phyloP scores from a whole-genome alignment of 495 filamentous ascomycete species.

The Neurospora sp. region DNA sequence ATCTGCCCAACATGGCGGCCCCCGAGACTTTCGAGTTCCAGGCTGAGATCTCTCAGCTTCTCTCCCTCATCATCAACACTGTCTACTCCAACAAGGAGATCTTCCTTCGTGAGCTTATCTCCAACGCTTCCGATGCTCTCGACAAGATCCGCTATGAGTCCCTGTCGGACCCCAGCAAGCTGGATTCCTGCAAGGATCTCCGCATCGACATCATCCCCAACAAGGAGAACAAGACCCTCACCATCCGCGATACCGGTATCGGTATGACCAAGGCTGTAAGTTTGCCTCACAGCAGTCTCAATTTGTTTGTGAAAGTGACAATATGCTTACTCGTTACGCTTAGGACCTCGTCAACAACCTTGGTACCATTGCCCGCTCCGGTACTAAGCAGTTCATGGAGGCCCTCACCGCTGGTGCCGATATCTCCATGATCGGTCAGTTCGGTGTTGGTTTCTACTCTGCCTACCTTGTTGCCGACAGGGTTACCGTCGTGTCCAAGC shows the following conservation, averaged over 20 bases:
- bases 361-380: constrained; percentile 96
- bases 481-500: constrained; percentile 91
- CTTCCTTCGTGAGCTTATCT: constrained; percentile 95
- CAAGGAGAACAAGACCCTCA: constrained; percentile 93
- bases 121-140: constrained; percentile 94
- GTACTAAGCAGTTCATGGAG: constrained; percentile 99
- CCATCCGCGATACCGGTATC: constrained; percentile 94
- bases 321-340: constrained; percentile 12
- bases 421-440: constrained; percentile 99
- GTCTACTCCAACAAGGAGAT: constrained; percentile 99
- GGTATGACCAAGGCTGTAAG: constrained; percentile 99
- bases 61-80: constrained; percentile 99
- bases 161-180: constrained; percentile 91
- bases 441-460: constrained; percentile 99
- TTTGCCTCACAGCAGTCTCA: constrained; percentile 15
- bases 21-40: constrained; percentile 96
- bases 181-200: constrained; percentile 93
- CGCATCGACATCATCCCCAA: constrained; percentile 96
- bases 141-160: constrained; percentile 99
- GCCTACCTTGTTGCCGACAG: constrained; percentile 97
- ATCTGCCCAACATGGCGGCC: constrained; percentile 52
- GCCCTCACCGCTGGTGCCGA: constrained; percentile 95
- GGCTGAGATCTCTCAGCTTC: constrained; percentile 99
- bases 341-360: constrained; percentile 99
- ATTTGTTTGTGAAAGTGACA: neutral